These are phyloP conservation scores for Colletotrichum sidae DNA, from an alignment of 2,329 filamentous ascomycete species.

Conservation along the genomic window DNA sequence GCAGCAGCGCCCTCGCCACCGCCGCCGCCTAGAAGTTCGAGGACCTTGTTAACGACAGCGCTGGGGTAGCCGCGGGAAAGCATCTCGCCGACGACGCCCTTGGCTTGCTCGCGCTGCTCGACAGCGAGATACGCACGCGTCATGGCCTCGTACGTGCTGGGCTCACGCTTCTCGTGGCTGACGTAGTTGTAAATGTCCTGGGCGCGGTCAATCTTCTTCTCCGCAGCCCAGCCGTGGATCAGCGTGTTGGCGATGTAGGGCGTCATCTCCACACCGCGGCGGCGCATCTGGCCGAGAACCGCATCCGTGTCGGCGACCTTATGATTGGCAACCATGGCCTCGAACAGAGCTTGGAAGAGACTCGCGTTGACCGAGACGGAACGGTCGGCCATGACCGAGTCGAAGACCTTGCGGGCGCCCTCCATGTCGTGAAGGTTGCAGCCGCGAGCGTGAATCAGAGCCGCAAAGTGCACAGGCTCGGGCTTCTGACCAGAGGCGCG, in stretches of 20 bases:
- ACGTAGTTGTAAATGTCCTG: constrained; percentile 84
- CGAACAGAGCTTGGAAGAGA: constrained; percentile 96
- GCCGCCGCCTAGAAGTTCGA: constrained; percentile 82
- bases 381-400: constrained; percentile 77
- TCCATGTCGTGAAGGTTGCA: constrained; percentile 93
- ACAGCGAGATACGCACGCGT: constrained; percentile 90
- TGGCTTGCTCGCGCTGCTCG: constrained; percentile 81
- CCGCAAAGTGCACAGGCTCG: constrained; percentile 95
- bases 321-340: constrained; percentile 96
- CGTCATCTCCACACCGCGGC: constrained; percentile 83
- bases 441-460: constrained; percentile 93
- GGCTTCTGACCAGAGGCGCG: constrained; percentile 78
- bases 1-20: constrained; percentile 53
- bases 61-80: constrained; percentile 88
- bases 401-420: constrained; percentile 84
- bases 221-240: constrained; percentile 94
- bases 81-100: constrained; percentile 88
- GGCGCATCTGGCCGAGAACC: constrained; percentile 80
- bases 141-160: constrained; percentile 99
- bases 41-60: constrained; percentile 92
- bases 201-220: constrained; percentile 83
- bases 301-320: constrained; percentile 80
- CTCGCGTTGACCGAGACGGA: constrained; percentile 81
- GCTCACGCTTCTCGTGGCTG: constrained; percentile 83
- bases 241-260: constrained; percentile 98